These are phyloP conservation scores for Dalbergia oliveri DNA, from an alignment of 306 rosid genomes.

Conservation along the genomic window DNA sequence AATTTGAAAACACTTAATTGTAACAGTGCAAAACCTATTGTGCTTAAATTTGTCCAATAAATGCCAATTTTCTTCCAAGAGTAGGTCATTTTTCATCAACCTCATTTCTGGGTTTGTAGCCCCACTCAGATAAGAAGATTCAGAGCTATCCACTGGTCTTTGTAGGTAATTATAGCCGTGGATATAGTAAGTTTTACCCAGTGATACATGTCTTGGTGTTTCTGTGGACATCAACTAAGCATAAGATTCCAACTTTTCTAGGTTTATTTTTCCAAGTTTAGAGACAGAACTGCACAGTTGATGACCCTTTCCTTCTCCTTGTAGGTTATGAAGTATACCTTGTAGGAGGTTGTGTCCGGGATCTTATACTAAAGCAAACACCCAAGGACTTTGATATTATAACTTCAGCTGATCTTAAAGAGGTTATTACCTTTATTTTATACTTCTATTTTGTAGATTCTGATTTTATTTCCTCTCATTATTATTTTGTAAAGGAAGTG, in stretches of 20 bases:
- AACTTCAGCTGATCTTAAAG: conserved; percentile 82
- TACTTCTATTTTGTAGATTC: conserved; percentile 31
- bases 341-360: conserved; percentile 66
- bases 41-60: not conserved
- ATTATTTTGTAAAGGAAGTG: not conserved
- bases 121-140: not conserved
- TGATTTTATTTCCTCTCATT: not conserved
- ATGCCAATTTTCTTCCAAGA: not conserved
- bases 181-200: conserved; percentile 24
- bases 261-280: conserved; percentile 31
- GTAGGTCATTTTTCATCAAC: not conserved
- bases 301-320: conserved; percentile 37
- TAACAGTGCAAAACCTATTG: conserved; percentile 27
- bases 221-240: conserved; percentile 17
- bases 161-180: conserved; percentile 2
- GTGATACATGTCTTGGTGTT: conserved; percentile 6
- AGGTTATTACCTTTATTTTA: conserved; percentile 66
- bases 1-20: conserved; percentile 27
- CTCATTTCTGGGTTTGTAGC: not conserved
- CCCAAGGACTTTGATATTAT: conserved; percentile 66
- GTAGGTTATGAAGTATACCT: conserved; percentile 62
- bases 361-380: conserved; percentile 55
- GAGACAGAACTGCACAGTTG: conserved; percentile 39
- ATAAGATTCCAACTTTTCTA: conserved; percentile 23
- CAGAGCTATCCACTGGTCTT: not conserved